phyloP scores from a whole-genome alignment of 2,329 filamentous ascomycete species.

The Alternaria angustiovoidea region DNA sequence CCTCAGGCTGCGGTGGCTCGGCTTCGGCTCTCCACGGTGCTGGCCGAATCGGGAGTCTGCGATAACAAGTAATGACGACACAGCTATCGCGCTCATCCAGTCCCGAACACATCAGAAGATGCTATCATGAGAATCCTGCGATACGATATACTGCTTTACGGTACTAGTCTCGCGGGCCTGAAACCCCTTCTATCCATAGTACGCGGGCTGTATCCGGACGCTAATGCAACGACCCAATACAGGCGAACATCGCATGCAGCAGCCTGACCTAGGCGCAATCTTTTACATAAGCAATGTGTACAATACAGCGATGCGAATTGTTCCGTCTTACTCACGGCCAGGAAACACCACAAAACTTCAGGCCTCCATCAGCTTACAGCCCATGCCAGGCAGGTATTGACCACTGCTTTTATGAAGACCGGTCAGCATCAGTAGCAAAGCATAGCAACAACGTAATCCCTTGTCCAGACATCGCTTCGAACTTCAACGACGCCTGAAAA shows the following conservation, averaged over 20 bases:
- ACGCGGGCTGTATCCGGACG: background rate
- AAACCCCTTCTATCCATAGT: background rate
- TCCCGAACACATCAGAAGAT: background rate
- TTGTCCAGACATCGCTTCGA: background rate
- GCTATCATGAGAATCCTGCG: background rate
- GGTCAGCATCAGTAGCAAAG: background rate
- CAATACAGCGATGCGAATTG: background rate
- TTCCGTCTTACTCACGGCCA: background rate
- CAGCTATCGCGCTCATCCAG: background rate
- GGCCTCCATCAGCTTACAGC: background rate
- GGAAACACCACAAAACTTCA: background rate
- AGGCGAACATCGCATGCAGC: background rate
- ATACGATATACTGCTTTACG: background rate
- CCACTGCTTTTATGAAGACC: background rate
- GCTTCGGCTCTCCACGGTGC: constrained; percentile 19
- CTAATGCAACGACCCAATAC: background rate
- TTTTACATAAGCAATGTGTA: background rate
- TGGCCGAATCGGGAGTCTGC: background rate
- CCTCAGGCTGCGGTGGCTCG: background rate
- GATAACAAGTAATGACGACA: background rate
- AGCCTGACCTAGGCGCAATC: background rate
- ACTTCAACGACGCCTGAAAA: background rate
- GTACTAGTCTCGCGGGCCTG: background rate
- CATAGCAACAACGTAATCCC: background rate
- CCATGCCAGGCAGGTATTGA: background rate